Evolutionary conservation across 805 yeast species (phyloP).

Genomic region (Yarrowia sp.): DNA sequence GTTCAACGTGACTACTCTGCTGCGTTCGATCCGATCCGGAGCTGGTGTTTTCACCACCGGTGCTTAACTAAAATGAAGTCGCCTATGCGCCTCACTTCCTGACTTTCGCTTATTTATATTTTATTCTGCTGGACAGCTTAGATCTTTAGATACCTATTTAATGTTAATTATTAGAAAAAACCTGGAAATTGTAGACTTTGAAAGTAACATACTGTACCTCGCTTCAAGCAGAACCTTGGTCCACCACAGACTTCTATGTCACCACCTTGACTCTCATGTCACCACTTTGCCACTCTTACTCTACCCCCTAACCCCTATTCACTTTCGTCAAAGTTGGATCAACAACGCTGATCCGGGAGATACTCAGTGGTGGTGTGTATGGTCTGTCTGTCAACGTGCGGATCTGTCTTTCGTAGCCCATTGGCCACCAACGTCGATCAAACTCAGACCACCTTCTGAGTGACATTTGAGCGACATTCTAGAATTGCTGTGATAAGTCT

Average conservation of each 20-base stretch:
- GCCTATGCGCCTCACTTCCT: neutral
- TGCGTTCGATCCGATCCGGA: constrained; percentile 9
- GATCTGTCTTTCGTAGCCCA: neutral
- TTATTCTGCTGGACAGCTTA: constrained; percentile 20
- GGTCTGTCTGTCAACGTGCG: neutral
- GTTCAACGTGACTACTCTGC: constrained; percentile 14
- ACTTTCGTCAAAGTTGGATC: neutral
- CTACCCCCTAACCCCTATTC: no score
- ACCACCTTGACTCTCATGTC: no score
- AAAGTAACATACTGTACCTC: no score
- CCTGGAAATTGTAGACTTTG: no score
- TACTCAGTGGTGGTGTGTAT: neutral
- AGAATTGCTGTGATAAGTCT: neutral
- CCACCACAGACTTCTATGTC: no score
- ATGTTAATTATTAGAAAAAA: neutral
- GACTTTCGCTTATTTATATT: constrained; percentile 15
- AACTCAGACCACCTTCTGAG: neutral
- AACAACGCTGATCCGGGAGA: constrained; percentile 5
- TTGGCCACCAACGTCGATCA: neutral
- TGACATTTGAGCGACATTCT: constrained; percentile 11
- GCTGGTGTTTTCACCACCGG: constrained; percentile 19
- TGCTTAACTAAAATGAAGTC: constrained; percentile 9
- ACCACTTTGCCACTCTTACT: no score
- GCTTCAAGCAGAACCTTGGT: no score
- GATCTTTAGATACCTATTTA: neutral